A percentile compares a stretch with the other conserved stretches of the same genome.
phyloP scores from a whole-genome alignment of 805 yeast genomes.

The Cyberlindnera americana region DNA sequence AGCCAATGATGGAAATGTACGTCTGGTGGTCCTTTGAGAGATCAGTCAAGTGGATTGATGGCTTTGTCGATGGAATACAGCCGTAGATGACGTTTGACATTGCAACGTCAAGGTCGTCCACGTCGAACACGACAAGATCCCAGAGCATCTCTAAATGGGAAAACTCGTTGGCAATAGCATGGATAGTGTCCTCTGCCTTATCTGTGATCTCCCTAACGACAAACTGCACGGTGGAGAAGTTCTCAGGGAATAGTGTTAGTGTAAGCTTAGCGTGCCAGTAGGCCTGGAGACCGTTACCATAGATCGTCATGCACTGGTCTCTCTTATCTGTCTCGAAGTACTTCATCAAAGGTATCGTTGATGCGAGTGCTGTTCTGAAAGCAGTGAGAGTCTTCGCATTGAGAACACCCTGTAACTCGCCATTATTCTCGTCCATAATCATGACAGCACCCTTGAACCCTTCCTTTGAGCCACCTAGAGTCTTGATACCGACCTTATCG shows the following conservation, averaged over 20 bases:
- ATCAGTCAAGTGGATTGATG: slow-evolving; percentile 37
- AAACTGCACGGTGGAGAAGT: slow-evolving; percentile 40
- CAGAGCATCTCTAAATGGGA: slow-evolving; percentile 26
- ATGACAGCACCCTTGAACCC: slow-evolving; percentile 60
- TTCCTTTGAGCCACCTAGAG: slow-evolving; percentile 51
- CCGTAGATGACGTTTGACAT: slow-evolving; percentile 50
- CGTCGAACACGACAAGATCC: slow-evolving; percentile 20
- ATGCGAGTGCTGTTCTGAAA: slow-evolving; percentile 61
- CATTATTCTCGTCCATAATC: slow-evolving; percentile 47
- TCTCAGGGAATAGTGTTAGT: slow-evolving; percentile 35
- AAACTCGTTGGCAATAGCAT: slow-evolving; percentile 29
- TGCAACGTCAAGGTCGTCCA: slow-evolving; percentile 27
- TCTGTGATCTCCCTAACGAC: slow-evolving; percentile 45
- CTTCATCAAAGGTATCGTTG: slow-evolving; percentile 44
- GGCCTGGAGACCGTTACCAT: slow-evolving; percentile 64
- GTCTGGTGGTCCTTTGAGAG: slow-evolving; percentile 29
- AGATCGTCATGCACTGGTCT: slow-evolving; percentile 34
- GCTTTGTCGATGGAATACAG: slow-evolving; percentile 54
- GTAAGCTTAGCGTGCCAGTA: slow-evolving; percentile 57
- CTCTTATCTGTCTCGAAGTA: slow-evolving; percentile 26
- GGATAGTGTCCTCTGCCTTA: slow-evolving; percentile 23
- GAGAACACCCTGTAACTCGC: slow-evolving; percentile 48
- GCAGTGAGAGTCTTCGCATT: slow-evolving; percentile 62
- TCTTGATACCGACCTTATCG: slow-evolving; percentile 54
- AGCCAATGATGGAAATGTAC: slow-evolving; percentile 60